Conservation (phyloP, 2,329 filamentous ascomycete genomes). For the Microsporum audouinii region DNA sequence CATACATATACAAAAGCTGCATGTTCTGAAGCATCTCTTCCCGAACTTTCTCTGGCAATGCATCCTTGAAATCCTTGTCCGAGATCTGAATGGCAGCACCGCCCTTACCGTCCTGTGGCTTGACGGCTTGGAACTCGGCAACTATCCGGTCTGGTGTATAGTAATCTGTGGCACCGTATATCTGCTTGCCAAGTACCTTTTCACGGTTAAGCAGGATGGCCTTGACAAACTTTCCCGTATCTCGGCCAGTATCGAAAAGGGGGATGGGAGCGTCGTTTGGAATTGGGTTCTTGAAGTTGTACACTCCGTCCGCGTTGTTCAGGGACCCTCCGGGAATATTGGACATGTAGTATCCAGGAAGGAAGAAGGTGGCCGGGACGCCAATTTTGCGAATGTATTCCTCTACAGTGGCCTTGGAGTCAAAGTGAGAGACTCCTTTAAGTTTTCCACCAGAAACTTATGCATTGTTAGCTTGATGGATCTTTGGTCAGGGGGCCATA, state of each 20-base stretch:
- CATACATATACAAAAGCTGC: slow-evolving; percentile 40
- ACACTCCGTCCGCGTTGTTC: slow-evolving; percentile 21
- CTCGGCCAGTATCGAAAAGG: slow-evolving; percentile 34
- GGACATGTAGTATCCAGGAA: slow-evolving; percentile 35
- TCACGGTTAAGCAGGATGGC: slow-evolving; percentile 31
- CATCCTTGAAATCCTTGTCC: slow-evolving; percentile 20
- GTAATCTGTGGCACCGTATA: slow-evolving; percentile 36
- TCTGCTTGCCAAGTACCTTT: slow-evolving; percentile 33
- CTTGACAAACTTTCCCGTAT: slow-evolving; percentile 36
- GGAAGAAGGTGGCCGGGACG: slow-evolving; percentile 31
- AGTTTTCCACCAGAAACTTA: slow-evolving; percentile 27
- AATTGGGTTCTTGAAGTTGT: slow-evolving; percentile 20
- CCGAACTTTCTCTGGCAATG: slow-evolving; percentile 21
- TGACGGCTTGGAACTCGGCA: slow-evolving; percentile 29
- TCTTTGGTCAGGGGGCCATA: neutral
- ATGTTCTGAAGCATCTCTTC: slow-evolving; percentile 45
- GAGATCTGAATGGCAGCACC: slow-evolving; percentile 17
- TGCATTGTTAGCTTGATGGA: slow-evolving; percentile 6
- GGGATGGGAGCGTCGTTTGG: slow-evolving; percentile 29
- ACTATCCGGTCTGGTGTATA: slow-evolving; percentile 33
- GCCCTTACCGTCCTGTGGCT: slow-evolving; percentile 27
- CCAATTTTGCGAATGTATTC: slow-evolving; percentile 26
- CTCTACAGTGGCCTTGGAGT: slow-evolving; percentile 32
- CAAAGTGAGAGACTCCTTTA: slow-evolving; percentile 29
- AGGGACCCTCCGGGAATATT: slow-evolving; percentile 29